Conservation (phyloP, 129 eudicot genomes). For the Escallonia rubra region DNA sequence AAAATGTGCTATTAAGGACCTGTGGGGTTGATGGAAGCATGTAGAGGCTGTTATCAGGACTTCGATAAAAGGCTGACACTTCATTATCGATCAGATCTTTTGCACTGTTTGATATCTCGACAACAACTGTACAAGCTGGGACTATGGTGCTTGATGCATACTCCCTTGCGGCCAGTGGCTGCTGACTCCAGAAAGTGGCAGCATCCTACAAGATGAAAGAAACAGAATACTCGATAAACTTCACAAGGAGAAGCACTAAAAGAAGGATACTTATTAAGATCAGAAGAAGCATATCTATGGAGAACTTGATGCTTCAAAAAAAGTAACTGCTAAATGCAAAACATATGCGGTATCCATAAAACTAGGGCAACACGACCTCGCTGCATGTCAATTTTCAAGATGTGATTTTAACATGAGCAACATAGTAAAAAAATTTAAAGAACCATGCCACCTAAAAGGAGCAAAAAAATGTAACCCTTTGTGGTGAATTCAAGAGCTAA, state of each 20-base stretch:
- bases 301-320: not conserved
- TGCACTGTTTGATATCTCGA: slow-evolving; percentile 48
- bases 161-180: slow-evolving; percentile 80
- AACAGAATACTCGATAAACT: not conserved
- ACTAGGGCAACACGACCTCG: not conserved
- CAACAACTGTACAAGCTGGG: slow-evolving; percentile 60
- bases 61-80: slow-evolving; percentile 59
- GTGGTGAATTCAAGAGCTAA: not conserved
- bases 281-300: not conserved
- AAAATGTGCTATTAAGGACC: slow-evolving; percentile 33
- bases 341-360: not conserved
- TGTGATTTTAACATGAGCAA: not conserved
- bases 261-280: not conserved
- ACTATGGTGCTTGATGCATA: slow-evolving; percentile 84
- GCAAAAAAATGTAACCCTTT: not conserved
- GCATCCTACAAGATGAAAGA: slow-evolving; percentile 51
- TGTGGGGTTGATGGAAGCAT: slow-evolving; percentile 97
- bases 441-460: not conserved
- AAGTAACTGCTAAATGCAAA: not conserved
- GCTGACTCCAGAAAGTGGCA: slow-evolving; percentile 83
- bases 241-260: not conserved
- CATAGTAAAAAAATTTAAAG: too few relatives aligned
- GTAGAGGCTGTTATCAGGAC: slow-evolving; percentile 84
- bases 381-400: not conserved
- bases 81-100: slow-evolving; percentile 77